These are phyloP conservation scores for Coriolopsis trogii DNA, from an alignment of 1,284 basidiomycete genomes.

Conservation along the genomic window DNA sequence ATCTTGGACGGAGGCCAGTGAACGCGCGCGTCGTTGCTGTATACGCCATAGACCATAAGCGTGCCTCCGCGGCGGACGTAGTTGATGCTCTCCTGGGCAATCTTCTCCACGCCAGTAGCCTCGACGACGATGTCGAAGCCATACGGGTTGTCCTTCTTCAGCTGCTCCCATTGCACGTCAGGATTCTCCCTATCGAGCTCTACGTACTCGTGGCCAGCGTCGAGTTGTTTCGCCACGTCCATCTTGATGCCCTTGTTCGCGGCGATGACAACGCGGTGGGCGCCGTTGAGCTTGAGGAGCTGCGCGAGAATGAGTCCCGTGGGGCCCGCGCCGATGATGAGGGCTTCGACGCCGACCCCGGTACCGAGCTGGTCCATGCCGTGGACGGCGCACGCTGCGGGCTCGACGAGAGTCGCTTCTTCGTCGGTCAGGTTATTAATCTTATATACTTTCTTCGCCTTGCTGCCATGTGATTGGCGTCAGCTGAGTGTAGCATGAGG, in stretches of 20 bases:
- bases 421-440: slow-evolving; percentile 86
- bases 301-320: slow-evolving; percentile 86
- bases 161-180: slow-evolving; percentile 76
- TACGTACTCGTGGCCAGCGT: slow-evolving; percentile 81
- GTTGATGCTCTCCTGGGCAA: slow-evolving; percentile 82
- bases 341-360: slow-evolving; percentile 76
- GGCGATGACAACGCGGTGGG: slow-evolving; percentile 73
- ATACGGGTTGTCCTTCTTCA: slow-evolving; percentile 80
- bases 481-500: slow-evolving; percentile 19
- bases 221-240: slow-evolving; percentile 75
- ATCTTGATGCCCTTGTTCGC: slow-evolving; percentile 89
- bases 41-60: slow-evolving; percentile 77
- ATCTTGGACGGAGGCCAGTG: slow-evolving; percentile 87
- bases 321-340: slow-evolving; percentile 80
- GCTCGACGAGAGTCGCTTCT: slow-evolving; percentile 87
- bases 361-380: slow-evolving; percentile 84
- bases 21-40: slow-evolving; percentile 72
- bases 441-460: slow-evolving; percentile 77
- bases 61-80: slow-evolving; percentile 83
- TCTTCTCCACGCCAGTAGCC: slow-evolving; percentile 81
- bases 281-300: slow-evolving; percentile 83
- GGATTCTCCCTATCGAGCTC: slow-evolving; percentile 80
- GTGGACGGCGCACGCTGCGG: slow-evolving; percentile 87
- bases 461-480: slow-evolving; percentile 37
- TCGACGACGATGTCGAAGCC: slow-evolving; percentile 91